These are phyloP conservation scores for Crithidia expoeki DNA, from an alignment of 208 protist genomes.

Conservation along the genomic window DNA sequence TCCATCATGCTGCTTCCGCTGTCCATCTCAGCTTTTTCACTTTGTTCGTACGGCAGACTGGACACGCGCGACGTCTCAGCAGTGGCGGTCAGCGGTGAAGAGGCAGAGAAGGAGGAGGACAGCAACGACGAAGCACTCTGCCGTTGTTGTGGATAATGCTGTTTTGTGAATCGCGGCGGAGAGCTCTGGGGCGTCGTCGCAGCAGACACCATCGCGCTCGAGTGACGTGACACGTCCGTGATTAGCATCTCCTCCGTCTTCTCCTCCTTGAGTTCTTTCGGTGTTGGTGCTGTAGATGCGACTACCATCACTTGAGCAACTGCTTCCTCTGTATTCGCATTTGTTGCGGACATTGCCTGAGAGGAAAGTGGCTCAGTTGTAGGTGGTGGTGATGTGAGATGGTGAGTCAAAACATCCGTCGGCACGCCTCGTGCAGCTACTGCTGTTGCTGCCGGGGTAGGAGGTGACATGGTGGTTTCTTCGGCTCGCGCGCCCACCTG, in stretches of 20 bases:
- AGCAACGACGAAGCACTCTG: not conserved
- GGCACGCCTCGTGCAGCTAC: not conserved
- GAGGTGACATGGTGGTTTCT: constrained; percentile 22
- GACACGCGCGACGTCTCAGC: not conserved
- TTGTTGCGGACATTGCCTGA: too few species aligned
- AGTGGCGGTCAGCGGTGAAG: not conserved
- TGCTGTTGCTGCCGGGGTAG: constrained; percentile 6
- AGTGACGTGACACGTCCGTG: not conserved
- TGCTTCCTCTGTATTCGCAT: too few species aligned
- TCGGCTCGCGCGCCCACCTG: not conserved
- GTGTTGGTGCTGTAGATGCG: not conserved
- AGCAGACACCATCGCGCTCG: constrained; percentile 3
- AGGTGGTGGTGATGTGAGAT: too few species aligned
- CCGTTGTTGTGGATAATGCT: not conserved
- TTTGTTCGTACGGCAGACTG: too few species aligned
- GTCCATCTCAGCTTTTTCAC: not conserved
- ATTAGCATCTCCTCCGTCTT: too few species aligned
- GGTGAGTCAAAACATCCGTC: too few species aligned
- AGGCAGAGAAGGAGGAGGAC: too few species aligned
- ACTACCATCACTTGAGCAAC: not conserved
- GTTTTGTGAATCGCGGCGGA: too few species aligned
- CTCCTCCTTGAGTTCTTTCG: not conserved
- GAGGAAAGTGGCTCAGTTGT: too few species aligned
- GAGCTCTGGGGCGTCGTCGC: constrained; percentile 4
- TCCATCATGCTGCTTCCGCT: constrained; percentile 13